Conservation (phyloP, 108 stramenopile genomes). For the Epithemia pelagica region DNA sequence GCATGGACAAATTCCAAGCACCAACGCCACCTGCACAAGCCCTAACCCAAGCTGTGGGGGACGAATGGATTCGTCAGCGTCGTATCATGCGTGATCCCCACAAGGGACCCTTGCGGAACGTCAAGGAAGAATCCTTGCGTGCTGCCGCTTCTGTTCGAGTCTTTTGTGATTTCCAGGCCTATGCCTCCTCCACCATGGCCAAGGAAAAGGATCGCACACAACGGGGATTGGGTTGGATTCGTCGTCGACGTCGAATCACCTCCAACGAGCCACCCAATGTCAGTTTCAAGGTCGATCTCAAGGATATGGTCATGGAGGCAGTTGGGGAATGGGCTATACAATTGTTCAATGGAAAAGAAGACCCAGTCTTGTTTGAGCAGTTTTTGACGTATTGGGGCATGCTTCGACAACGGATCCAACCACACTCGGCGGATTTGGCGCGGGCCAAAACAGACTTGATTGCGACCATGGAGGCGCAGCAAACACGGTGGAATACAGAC, state of each 20-base stretch:
- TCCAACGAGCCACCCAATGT: not conserved
- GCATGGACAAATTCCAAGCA: not conserved
- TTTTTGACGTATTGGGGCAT: not conserved
- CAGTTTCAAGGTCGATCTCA: not conserved
- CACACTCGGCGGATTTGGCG: not conserved
- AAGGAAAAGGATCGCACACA: not conserved
- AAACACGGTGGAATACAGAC: not conserved
- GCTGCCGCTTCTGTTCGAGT: not conserved
- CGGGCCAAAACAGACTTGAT: not conserved
- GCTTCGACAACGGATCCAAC: not conserved
- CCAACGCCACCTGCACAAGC: not conserved
- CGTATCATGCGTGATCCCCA: not conserved
- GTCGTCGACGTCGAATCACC: not conserved
- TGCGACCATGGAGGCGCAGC: not conserved
- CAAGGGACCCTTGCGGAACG: not conserved
- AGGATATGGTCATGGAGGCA: not conserved
- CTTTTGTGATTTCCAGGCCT: not conserved
- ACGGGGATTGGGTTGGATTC: too few species aligned
- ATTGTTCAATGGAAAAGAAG: not conserved
- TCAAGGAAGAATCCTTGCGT: not conserved
- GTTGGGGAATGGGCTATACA: not conserved
- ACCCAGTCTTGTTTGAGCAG: not conserved
- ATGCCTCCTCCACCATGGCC: not conserved
- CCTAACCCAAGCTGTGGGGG: not conserved
- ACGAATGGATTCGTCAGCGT: not conserved